These are phyloP conservation scores for Isabelozyma heimii DNA, from an alignment of 805 yeast genomes.

Conservation along the genomic window DNA sequence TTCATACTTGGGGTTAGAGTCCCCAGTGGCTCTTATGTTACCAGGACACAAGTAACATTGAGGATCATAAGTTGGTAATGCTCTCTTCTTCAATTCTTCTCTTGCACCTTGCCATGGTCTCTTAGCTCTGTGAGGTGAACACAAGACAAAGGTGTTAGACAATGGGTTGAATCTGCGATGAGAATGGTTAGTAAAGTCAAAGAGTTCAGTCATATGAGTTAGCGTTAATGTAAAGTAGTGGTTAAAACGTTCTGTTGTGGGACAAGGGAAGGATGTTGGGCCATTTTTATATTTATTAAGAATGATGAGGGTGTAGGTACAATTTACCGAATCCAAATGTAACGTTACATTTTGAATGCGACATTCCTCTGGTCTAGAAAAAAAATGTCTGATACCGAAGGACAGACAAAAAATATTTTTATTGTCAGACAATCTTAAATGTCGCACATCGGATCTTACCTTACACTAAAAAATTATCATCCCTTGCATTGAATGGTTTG, in stretches of 20 bases:
- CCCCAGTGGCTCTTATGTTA: conserved; percentile 62
- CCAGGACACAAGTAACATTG: conserved; percentile 75
- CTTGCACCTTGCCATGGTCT: conserved; percentile 82
- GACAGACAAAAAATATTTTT: background rate
- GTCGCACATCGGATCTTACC: background rate
- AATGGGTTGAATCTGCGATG: conserved; percentile 72
- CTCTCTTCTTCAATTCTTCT: conserved; percentile 44
- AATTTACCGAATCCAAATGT: background rate
- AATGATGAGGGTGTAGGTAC: background rate
- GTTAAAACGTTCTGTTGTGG: too few relatives aligned
- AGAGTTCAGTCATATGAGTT: conserved; percentile 19
- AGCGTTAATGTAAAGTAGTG: too few relatives aligned
- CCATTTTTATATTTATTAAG: background rate
- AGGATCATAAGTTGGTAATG: conserved; percentile 56
- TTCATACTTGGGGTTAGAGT: conserved; percentile 53
- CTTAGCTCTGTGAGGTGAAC: conserved; percentile 75
- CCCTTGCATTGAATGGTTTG: background rate
- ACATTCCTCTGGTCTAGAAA: background rate
- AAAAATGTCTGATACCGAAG: conserved; percentile 1
- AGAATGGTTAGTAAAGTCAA: conserved; percentile 55
- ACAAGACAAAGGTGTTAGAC: conserved; percentile 64
- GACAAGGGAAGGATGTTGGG: background rate
- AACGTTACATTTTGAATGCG: conserved; percentile 4
- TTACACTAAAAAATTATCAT: background rate
- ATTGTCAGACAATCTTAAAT: background rate